These are phyloP conservation scores for Sextonia rubra DNA, from an alignment of 164 flowering plant species.

Conservation along the genomic window DNA sequence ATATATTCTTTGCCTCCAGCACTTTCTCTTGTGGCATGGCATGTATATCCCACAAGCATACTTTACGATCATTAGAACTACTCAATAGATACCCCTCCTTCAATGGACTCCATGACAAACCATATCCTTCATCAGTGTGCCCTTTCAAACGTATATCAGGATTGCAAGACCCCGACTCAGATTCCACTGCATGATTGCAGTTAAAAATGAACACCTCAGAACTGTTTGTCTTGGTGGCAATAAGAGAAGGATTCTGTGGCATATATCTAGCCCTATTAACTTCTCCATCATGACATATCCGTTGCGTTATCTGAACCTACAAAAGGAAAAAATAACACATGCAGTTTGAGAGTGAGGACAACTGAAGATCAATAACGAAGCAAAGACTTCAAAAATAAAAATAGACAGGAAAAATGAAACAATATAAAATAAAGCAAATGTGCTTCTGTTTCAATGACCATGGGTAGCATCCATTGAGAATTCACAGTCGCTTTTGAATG, in stretches of 20 bases:
- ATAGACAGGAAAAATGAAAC: too few relatives aligned
- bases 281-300: conserved; percentile 79
- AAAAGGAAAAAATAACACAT: not conserved
- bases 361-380: not conserved
- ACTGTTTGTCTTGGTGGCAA: conserved; percentile 79
- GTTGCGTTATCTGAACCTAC: conserved; percentile 65
- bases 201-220: conserved; percentile 71
- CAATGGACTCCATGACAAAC: conserved; percentile 82
- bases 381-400: not conserved
- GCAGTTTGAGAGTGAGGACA: not conserved
- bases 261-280: conserved; percentile 81
- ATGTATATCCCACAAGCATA: conserved; percentile 87
- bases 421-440: too few relatives aligned
- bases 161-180: conserved; percentile 26
- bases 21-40: conserved; percentile 43
- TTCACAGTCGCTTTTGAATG: too few relatives aligned
- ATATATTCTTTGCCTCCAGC: conserved; percentile 54
- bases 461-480: too few relatives aligned
- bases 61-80: conserved; percentile 74
- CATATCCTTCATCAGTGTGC: conserved; percentile 88
- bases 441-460: too few relatives aligned
- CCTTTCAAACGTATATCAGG: conserved; percentile 83
- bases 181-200: conserved; percentile 37
- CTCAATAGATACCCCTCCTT: conserved; percentile 80
- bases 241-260: conserved; percentile 63